phyloP scores from a whole-genome alignment of 169 alveolate species.

The Sarcocystis neurona region DNA sequence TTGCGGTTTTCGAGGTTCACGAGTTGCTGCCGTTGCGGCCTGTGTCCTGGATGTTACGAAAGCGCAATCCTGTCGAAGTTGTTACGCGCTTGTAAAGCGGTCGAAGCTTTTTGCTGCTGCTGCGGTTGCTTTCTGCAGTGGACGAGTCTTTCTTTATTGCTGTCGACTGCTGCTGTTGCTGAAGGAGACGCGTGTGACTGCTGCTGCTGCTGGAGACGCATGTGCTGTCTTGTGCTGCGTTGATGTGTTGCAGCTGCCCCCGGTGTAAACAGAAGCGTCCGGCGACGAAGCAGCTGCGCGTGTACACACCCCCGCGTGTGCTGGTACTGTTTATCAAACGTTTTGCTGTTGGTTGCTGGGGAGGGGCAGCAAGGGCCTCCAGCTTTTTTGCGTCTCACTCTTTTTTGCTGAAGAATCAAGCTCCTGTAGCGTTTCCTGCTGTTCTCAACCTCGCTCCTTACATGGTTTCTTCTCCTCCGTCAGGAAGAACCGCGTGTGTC shows the following conservation, averaged over 20 bases:
- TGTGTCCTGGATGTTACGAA: too few species aligned
- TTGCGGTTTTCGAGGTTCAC: too few species aligned
- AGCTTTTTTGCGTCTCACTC: not conserved
- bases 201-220: too few species aligned
- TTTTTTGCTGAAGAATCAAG: constrained; percentile 25
- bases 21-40: too few species aligned
- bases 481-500: too few species aligned
- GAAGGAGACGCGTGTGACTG: too few species aligned
- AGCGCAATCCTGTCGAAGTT: too few species aligned
- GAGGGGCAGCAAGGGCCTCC: not conserved
- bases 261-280: constrained; percentile 48
- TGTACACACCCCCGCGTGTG: constrained; percentile 37
- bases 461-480: not conserved
- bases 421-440: constrained; percentile 48
- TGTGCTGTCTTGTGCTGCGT: not conserved
- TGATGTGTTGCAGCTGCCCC: constrained; percentile 27
- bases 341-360: constrained; percentile 13
- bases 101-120: too few species aligned
- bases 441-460: constrained; percentile 43
- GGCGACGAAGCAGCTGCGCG: constrained; percentile 57
- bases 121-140: too few species aligned
- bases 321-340: constrained; percentile 48
- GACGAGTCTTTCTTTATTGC: too few species aligned
- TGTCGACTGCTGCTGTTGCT: too few species aligned
- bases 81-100: too few species aligned